Evolutionary conservation across 108 stramenopile species (phyloP).

Genomic region (Ochromonas danica): DNA sequence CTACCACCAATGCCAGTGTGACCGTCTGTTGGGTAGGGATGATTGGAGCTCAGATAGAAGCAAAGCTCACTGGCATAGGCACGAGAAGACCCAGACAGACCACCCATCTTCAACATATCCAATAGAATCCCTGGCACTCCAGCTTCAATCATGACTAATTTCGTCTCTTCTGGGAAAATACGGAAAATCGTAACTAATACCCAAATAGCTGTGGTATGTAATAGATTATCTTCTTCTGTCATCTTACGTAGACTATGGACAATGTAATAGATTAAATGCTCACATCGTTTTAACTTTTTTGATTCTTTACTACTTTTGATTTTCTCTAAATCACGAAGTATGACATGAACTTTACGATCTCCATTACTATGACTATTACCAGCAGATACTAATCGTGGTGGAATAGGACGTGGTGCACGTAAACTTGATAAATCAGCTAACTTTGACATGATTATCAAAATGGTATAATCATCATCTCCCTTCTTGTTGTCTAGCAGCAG

Average conservation of each 20-base stretch:
- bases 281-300: background rate
- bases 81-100: background rate
- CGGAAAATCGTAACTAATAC: slow-evolving; percentile 1
- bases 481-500: too few relatives aligned
- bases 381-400: background rate
- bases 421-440: background rate
- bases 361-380: background rate
- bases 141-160: background rate
- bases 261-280: slow-evolving; percentile 6
- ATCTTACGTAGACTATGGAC: background rate
- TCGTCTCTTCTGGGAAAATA: slow-evolving; percentile 1
- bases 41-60: slow-evolving; percentile 22
- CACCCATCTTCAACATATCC: background rate
- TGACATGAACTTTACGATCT: background rate
- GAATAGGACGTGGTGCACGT: background rate
- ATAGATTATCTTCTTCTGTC: background rate
- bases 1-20: too few relatives aligned
- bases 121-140: background rate
- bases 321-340: slow-evolving; percentile 23
- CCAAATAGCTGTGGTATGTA: slow-evolving; percentile 19
- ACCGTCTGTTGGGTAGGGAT: slow-evolving; percentile 1
- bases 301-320: background rate
- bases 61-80: slow-evolving; percentile 18
- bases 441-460: too few relatives aligned
- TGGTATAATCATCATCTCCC: too few relatives aligned